A percentile compares a stretch with the other conserved stretches of the same genome.
Conservation (phyloP, 2,329 filamentous ascomycete genomes). For the Neofusicoccum parvum region DNA sequence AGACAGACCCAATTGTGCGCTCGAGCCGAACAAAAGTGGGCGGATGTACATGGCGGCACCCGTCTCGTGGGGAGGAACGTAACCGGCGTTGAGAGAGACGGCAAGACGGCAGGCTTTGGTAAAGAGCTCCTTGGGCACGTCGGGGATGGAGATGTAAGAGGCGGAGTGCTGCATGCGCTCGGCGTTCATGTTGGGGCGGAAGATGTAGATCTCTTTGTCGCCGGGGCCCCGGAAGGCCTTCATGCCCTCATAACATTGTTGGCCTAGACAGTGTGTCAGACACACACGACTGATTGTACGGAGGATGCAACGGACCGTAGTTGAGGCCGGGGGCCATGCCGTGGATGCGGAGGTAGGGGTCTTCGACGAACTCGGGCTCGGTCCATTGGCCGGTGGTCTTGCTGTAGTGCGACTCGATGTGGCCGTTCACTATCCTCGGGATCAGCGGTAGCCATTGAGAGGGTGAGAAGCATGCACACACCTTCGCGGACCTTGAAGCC, state of each 20-base stretch:
- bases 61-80: slow-evolving; percentile 84
- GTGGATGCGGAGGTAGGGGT: slow-evolving; percentile 85
- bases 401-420: slow-evolving; percentile 86
- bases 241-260: slow-evolving; percentile 97
- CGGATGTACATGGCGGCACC: slow-evolving; percentile 92
- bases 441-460: background rate
- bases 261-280: slow-evolving; percentile 47
- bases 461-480: slow-evolving; percentile 41
- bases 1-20: slow-evolving; percentile 80
- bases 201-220: slow-evolving; percentile 74
- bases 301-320: slow-evolving; percentile 58
- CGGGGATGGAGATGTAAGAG: slow-evolving; percentile 79
- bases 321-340: slow-evolving; percentile 95
- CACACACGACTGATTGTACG: background rate
- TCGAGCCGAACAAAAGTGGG: slow-evolving; percentile 83
- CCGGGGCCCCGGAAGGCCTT: slow-evolving; percentile 86
- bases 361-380: slow-evolving; percentile 73
- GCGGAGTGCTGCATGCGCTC: slow-evolving; percentile 82
- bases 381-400: slow-evolving; percentile 75
- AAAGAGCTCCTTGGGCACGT: slow-evolving; percentile 76
- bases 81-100: slow-evolving; percentile 85
- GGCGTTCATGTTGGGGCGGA: slow-evolving; percentile 86
- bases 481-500: slow-evolving; percentile 92
- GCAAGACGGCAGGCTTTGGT: slow-evolving; percentile 75
- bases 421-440: slow-evolving; percentile 74